Base-by-base conservation (phyloP, 2,329 filamentous ascomycete genomes). In the Amesomyces nigricolor region DNA sequence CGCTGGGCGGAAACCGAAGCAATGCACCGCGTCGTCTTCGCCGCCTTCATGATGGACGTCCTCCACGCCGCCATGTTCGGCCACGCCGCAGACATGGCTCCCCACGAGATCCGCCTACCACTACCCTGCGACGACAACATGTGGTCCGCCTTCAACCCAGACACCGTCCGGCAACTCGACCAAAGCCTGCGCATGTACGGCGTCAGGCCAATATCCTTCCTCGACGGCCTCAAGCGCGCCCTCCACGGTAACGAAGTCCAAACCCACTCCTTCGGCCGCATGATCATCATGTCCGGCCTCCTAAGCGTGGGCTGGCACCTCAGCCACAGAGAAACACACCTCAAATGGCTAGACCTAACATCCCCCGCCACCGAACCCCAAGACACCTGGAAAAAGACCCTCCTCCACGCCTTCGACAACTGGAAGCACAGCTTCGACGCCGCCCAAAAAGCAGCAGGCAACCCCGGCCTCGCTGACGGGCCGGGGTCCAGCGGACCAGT, bases 301-400 rank as follows among this genome's bases (percentile, higher is more conserved):
- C 75, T 96, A n/a, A 94, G 88, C 62, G 88, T 96, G 5, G 91
- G 87, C 58, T 96, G 89, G 90, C 91, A 96, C 65, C 85, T 96
- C 74, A 89, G 88, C 62, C 89, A 91, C 70, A 81, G 89, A 63
- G 90, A 95, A 67, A 81, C 91, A 4, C 89, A 95, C 70, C 82
- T 94, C 29, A 89, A 84, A 63, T 91, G 89, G 60, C 77, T 96
- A 0, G 89, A 82, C 37, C 81, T 89, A 2, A 80, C 81, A 71
- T 80, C 69, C 72, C 82, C 56, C 70, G 87, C 58, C 75, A 82
- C 48, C 75, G 85, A 66, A 43, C 71, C 70, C 3, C 80, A 88
- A 43, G 88, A 90, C 54, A 87, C 86, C 61, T 95, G 90, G 90
- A 83, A 88, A 55, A 83, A 83, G 46, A 82, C 88, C 44, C 74